phyloP scores from a whole-genome alignment of 176 grass and related monocot species.

The Juncus effusus region DNA sequence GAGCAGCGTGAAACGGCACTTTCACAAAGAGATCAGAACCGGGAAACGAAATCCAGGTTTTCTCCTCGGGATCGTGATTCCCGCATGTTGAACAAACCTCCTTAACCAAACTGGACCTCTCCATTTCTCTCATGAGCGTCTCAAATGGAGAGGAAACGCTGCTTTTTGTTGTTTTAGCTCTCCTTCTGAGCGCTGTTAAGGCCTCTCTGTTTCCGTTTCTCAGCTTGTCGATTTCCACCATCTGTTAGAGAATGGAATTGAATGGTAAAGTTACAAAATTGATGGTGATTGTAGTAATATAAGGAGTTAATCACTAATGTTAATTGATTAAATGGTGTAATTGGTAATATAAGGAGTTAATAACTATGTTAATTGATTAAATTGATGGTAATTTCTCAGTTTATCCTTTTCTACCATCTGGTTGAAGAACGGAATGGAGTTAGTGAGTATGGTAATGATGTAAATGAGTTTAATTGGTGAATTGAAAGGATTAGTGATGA shows the following conservation, averaged over 20 bases:
- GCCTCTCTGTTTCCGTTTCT: slow-evolving; percentile 72
- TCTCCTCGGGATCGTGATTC: slow-evolving; percentile 54
- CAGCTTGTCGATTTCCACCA: slow-evolving; percentile 68
- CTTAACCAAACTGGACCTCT: slow-evolving; percentile 55
- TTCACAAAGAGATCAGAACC: slow-evolving; percentile 74
- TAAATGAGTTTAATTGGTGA: not conserved
- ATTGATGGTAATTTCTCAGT: too few species aligned
- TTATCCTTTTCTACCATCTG: too few species aligned
- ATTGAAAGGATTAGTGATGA: not conserved
- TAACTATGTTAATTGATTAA: too few species aligned
- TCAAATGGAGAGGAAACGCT: slow-evolving; percentile 75
- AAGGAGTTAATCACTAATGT: too few species aligned
- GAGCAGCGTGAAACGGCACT: slow-evolving; percentile 81
- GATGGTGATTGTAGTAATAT: too few species aligned
- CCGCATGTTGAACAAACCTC: slow-evolving; percentile 83
- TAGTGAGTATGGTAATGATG: not conserved
- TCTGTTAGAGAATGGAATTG: slow-evolving; percentile 23
- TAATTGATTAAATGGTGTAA: too few species aligned
- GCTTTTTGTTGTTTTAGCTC: slow-evolving; percentile 66
- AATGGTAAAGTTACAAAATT: too few species aligned
- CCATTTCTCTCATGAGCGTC: slow-evolving; percentile 74
- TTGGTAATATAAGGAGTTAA: too few species aligned
- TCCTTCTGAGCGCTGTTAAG: slow-evolving; percentile 62
- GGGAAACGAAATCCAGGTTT: slow-evolving; percentile 74
- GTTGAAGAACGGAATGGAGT: too few species aligned